These are phyloP conservation scores for Mycena vitilis DNA, from an alignment of 768 basidiomycete genomes.

Conservation along the genomic window DNA sequence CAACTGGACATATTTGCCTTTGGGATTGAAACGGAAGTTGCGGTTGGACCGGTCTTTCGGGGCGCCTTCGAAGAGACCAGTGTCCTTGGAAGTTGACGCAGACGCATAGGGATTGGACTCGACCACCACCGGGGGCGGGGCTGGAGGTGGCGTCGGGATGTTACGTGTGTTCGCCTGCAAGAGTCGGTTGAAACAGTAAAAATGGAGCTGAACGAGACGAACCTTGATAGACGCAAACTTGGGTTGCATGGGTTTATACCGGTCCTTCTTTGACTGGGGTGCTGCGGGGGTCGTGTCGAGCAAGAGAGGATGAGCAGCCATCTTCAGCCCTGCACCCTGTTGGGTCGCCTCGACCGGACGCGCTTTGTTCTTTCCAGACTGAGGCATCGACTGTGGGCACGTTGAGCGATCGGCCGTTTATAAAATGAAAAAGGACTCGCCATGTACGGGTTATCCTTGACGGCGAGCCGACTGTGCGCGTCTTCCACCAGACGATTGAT, in stretches of 20 bases:
- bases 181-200: background rate
- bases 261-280: conserved; percentile 85
- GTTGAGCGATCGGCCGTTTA: too few relatives aligned
- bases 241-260: conserved; percentile 98
- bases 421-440: conserved; percentile 61
- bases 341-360: conserved; percentile 70
- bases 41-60: conserved; percentile 78
- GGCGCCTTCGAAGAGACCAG: conserved; percentile 73
- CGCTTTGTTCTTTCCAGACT: conserved; percentile 64
- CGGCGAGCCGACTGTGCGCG: conserved; percentile 78
- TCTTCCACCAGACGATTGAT: conserved; percentile 82
- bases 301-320: conserved; percentile 90
- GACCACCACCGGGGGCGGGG: conserved; percentile 52
- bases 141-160: conserved; percentile 69
- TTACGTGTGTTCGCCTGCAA: conserved; percentile 81
- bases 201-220: conserved; percentile 30
- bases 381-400: conserved; percentile 60
- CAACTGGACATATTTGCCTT: conserved; percentile 89
- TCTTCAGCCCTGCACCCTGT: conserved; percentile 86
- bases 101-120: conserved; percentile 82
- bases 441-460: conserved; percentile 91
- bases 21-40: conserved; percentile 87
- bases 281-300: conserved; percentile 72
- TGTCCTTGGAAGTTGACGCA: conserved; percentile 61
- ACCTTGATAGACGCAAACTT: conserved; percentile 98